Percentiles rank a stretch among this genome's conserved stretches.
Evolutionary conservation across 371 early-diverging fungal species (phyloP).

Genomic region (Lichtheimia hyalospora): DNA sequence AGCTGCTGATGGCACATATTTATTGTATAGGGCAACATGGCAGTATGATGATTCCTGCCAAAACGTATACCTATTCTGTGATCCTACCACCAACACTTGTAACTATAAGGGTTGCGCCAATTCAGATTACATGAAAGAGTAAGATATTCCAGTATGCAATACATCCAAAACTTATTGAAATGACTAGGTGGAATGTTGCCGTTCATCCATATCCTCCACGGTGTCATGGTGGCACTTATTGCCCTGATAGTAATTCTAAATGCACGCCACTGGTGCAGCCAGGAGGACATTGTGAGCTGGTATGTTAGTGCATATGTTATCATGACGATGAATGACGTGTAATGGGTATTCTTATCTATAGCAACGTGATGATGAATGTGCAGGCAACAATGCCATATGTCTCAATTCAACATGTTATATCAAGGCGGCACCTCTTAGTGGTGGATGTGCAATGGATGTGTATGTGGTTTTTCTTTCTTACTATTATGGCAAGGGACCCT

Average conservation of each 20-base stretch:
- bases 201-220: constrained; percentile 31
- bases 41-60: constrained; percentile 39
- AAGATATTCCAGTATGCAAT: neutral
- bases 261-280: constrained; percentile 23
- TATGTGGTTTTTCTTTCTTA: constrained; percentile 12
- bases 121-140: constrained; percentile 43
- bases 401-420: constrained; percentile 39
- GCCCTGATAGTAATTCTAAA: constrained; percentile 40
- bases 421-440: constrained; percentile 41
- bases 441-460: constrained; percentile 37
- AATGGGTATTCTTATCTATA: constrained; percentile 4
- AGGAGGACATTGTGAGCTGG: constrained; percentile 37
- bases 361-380: constrained; percentile 50
- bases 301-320: constrained; percentile 5
- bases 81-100: constrained; percentile 31
- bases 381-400: constrained; percentile 31
- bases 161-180: neutral
- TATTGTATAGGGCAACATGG: constrained; percentile 22
- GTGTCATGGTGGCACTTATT: constrained; percentile 29
- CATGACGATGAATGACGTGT: no score
- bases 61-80: constrained; percentile 40
- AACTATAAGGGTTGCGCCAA: constrained; percentile 45
- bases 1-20: neutral
- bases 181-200: constrained; percentile 28
- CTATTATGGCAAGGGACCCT: neutral